Conservation (phyloP, 2,329 filamentous ascomycete species). For the Colletotrichum lentis region DNA sequence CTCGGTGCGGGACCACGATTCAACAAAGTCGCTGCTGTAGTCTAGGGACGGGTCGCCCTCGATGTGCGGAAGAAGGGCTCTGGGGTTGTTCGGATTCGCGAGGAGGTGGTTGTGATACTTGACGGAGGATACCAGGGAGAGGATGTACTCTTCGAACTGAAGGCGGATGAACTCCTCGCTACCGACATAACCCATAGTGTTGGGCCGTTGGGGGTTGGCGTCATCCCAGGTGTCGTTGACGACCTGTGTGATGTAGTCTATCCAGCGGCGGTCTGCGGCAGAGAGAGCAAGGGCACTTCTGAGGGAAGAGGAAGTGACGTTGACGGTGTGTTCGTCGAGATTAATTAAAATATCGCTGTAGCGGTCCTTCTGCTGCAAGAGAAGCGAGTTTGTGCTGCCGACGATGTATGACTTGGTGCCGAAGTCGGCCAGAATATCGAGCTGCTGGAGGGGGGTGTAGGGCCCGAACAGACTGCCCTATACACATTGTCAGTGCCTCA, state of each 20-base stretch:
- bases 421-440: conserved; percentile 91
- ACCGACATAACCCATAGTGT: conserved; percentile 91
- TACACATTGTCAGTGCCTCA: conserved; percentile 36
- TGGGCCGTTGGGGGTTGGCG: conserved; percentile 85
- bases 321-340: conserved; percentile 87
- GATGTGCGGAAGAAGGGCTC: conserved; percentile 68
- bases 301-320: conserved; percentile 81
- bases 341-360: conserved; percentile 98
- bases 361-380: conserved; percentile 91
- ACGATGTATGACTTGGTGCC: conserved; percentile 98
- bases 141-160: conserved; percentile 95
- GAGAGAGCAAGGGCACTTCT: conserved; percentile 80
- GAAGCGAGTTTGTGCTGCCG: conserved; percentile 92
- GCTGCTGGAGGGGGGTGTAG: conserved; percentile 94
- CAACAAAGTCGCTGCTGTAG: conserved; percentile 84
- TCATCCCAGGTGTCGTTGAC: conserved; percentile 98
- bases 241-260: conserved; percentile 91
- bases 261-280: conserved; percentile 90
- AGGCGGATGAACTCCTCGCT: conserved; percentile 97
- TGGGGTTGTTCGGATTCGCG: conserved; percentile 63
- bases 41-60: conserved; percentile 87
- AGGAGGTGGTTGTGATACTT: conserved; percentile 83
- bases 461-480: conserved; percentile 93
- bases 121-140: conserved; percentile 85
- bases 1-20: conserved; percentile 86